Percentiles rank a stretch among this genome's conserved stretches.
Conservation (phyloP, 2,329 filamentous ascomycete genomes). For the Penicillium sp. region DNA sequence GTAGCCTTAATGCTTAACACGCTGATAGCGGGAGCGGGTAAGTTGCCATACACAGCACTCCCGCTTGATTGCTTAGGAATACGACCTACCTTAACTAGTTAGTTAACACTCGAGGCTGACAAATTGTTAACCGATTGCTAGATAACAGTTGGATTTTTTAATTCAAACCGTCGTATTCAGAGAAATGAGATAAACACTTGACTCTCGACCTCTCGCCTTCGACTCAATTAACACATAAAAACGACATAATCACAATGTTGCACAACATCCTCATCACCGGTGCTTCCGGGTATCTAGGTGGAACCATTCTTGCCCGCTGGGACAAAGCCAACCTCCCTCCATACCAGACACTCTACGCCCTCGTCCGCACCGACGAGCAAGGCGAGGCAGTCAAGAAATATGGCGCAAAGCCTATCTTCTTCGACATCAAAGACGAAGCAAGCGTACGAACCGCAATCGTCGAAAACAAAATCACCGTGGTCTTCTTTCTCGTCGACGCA, state of each 20-base stretch:
- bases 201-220: background rate
- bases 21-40: background rate
- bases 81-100: too few species aligned
- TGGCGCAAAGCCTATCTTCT: constrained; percentile 45
- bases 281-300: constrained; percentile 55
- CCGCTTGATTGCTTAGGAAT: background rate
- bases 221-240: background rate
- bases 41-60: background rate
- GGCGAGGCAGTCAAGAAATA: constrained; percentile 49
- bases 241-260: constrained; percentile 4
- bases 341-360: constrained; percentile 50
- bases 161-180: background rate
- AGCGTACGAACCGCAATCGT: constrained; percentile 44
- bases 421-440: constrained; percentile 43
- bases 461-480: constrained; percentile 49
- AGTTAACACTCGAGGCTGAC: background rate
- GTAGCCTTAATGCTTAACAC: background rate
- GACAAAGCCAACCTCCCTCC: constrained; percentile 41
- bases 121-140: background rate
- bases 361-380: constrained; percentile 52
- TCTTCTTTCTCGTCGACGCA: constrained; percentile 54
- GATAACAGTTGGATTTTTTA: background rate
- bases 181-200: background rate
- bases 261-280: constrained; percentile 27
- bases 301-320: constrained; percentile 50